Conservation (phyloP, 2,329 filamentous ascomycete species). For the Epichloe bromicola region DNA sequence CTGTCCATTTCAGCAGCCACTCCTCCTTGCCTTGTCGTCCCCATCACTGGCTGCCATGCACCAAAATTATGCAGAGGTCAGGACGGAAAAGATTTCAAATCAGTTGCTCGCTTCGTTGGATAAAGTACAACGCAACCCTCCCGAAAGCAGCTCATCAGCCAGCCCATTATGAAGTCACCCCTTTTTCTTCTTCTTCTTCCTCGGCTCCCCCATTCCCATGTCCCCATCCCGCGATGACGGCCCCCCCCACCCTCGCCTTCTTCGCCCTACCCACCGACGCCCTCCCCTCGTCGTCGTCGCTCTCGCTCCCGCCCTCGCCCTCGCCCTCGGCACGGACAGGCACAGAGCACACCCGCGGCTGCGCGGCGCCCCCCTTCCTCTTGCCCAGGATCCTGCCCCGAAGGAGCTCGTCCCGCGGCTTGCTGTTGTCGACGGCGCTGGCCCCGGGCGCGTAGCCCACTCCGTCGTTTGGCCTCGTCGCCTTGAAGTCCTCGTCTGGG, state of each 20-base stretch:
- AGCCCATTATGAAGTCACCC: background rate
- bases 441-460: conserved; percentile 25
- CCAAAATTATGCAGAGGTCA: background rate
- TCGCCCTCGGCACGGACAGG: background rate
- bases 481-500: background rate
- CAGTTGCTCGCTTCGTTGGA: background rate
- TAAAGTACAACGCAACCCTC: no score
- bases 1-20: no score
- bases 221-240: no score
- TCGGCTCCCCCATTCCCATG: background rate
- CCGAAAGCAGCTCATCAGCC: no score
- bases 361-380: conserved; percentile 4
- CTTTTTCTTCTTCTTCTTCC: background rate
- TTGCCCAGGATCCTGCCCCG: conserved; percentile 8
- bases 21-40: conserved; percentile 8
- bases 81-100: background rate
- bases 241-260: conserved; percentile 3
- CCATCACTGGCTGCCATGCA: conserved; percentile 9
- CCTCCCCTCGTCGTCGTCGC: conserved; percentile 23
- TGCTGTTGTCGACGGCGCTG: conserved; percentile 7
- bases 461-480: conserved; percentile 21
- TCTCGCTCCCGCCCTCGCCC: conserved; percentile 17
- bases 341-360: conserved; percentile 1
- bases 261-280: conserved; percentile 21
- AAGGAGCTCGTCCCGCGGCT: background rate